Conservation (phyloP, 441 rosid genomes). For the Syzygium malaccense region DNA sequence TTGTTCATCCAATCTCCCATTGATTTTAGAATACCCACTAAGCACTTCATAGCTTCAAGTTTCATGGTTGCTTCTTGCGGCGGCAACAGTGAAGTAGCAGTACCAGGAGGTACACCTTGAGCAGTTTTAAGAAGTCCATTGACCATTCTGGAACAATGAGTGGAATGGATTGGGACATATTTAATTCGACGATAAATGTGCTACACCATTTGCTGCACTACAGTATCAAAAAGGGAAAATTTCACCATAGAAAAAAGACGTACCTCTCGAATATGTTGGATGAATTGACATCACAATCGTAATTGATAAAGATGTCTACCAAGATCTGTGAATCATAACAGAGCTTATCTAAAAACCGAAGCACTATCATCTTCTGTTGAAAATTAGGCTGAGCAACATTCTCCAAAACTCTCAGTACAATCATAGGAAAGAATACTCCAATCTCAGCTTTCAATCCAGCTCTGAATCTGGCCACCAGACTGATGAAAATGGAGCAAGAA, state of each 20-base stretch:
- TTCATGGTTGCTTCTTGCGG: slow-evolving; percentile 91
- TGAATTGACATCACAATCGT: slow-evolving; percentile 99
- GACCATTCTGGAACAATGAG: slow-evolving; percentile 66
- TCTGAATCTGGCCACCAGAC: slow-evolving; percentile 93
- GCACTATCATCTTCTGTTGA: slow-evolving; percentile 98
- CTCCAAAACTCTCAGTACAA: slow-evolving; percentile 91
- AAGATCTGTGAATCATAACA: slow-evolving; percentile 95
- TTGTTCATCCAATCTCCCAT: slow-evolving; percentile 99
- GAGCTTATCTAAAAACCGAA: slow-evolving; percentile 92
- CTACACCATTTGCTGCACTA: neutral
- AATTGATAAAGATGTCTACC: slow-evolving; percentile 95
- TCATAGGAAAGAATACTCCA: slow-evolving; percentile 98
- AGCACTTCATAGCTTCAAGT: slow-evolving; percentile 97
- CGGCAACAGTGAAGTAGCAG: slow-evolving; percentile 64
- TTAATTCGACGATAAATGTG: neutral
- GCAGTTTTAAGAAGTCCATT: slow-evolving; percentile 99
- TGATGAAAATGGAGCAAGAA: slow-evolving; percentile 95
- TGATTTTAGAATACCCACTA: slow-evolving; percentile 84
- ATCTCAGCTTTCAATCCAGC: slow-evolving; percentile 98
- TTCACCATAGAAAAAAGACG: slow-evolving; percentile 1
- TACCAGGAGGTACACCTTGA: slow-evolving; percentile 88
- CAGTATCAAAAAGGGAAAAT: neutral
- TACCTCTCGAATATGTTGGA: slow-evolving; percentile 99
- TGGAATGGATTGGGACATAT: neutral
- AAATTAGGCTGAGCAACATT: slow-evolving; percentile 97